Percentiles rank a stretch among this genome's conserved stretches.
These are phyloP conservation scores for Calvatia gigantea DNA, from an alignment of 768 basidiomycete species.

Conservation along the genomic window DNA sequence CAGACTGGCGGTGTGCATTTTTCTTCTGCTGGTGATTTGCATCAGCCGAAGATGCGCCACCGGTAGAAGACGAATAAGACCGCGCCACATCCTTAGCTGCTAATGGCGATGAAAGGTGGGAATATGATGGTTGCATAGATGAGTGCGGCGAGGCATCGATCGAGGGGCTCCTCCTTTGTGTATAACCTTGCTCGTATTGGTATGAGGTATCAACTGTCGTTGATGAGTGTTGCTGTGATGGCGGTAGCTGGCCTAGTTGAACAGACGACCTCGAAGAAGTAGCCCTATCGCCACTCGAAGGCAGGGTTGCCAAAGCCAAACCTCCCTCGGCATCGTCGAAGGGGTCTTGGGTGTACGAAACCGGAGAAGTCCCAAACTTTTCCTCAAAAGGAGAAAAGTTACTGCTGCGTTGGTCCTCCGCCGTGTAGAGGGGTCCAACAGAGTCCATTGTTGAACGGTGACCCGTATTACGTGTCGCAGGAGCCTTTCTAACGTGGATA, in stretches of 20 bases:
- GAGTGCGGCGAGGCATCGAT: constrained; percentile 25
- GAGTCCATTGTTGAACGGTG: constrained; percentile 17
- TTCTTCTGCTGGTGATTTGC: constrained; percentile 10
- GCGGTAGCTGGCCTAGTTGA: neutral
- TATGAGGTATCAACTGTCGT: neutral
- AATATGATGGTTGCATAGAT: constrained; percentile 15
- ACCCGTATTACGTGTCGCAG: constrained; percentile 8
- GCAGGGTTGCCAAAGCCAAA: constrained; percentile 20
- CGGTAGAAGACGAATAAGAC: constrained; percentile 11
- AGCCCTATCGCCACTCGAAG: constrained; percentile 15
- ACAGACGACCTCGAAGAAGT: constrained; percentile 10
- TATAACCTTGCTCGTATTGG: neutral
- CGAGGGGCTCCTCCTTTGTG: constrained; percentile 12
- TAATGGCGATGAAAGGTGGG: neutral
- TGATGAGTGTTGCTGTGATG: neutral
- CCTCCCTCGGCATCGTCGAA: constrained; percentile 19
- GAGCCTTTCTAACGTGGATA: constrained; percentile 10
- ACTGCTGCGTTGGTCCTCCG: constrained; percentile 16
- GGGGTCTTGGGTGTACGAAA: constrained; percentile 11
- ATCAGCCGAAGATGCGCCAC: neutral
- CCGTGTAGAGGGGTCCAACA: constrained; percentile 20
- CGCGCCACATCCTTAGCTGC: neutral
- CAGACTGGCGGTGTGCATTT: constrained; percentile 24
- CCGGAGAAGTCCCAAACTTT: constrained; percentile 15
- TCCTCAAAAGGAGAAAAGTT: constrained; percentile 12